Evolutionary conservation across 1,284 basidiomycete species (phyloP), one percentile per base, ranked within the genome.

Genomic region (Ceratobasidium papillatum): DNA sequence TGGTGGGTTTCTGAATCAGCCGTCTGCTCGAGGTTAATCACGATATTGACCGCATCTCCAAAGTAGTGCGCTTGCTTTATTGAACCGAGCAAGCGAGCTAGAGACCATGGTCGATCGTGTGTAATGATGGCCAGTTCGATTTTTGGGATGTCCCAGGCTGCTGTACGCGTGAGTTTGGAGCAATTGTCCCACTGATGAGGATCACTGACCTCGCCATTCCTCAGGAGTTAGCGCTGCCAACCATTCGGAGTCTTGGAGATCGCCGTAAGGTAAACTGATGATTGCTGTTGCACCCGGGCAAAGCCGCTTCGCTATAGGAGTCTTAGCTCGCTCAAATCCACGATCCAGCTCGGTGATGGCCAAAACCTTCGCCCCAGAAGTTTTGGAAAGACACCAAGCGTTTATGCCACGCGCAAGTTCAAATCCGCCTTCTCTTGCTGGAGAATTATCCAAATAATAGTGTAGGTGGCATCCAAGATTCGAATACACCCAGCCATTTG

Each of bases 41-140:
- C 85, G 8, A 94, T 78, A 66, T 86, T 80, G 12, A 92, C 81
- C 11, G 79, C 79, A 81, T 94, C 91, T 3, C 92, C 92, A 76
- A 89, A 94, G 79, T 89, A 94, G 52, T 85, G 82, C 5, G 88
- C 87, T 2, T 77, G 80, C n/a, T 83, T 81, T 5, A 94, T 82
- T 0, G 93, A 94, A 5, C 80, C 76, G 9, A 95, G 80, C 0
- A 95, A 84, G 7, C 94, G 89, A 14, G 78, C 78, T 1, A 95
- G 86, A 0, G 94, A 94, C n/a, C 81, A 80, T 7, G 93, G 89
- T 62, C 94, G 86, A 79, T 92, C 85, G 76, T 93, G 89, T 0
- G 93, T 94, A 68, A 94, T 91, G 51, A 95, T 85, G 54, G 86
- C 87, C 51, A 94, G 81, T 43, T 92, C 90, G 32, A 94, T 82